Evolutionary conservation across 176 grass and related monocot species (phyloP).

Genomic region (Aegilops sharonensis): DNA sequence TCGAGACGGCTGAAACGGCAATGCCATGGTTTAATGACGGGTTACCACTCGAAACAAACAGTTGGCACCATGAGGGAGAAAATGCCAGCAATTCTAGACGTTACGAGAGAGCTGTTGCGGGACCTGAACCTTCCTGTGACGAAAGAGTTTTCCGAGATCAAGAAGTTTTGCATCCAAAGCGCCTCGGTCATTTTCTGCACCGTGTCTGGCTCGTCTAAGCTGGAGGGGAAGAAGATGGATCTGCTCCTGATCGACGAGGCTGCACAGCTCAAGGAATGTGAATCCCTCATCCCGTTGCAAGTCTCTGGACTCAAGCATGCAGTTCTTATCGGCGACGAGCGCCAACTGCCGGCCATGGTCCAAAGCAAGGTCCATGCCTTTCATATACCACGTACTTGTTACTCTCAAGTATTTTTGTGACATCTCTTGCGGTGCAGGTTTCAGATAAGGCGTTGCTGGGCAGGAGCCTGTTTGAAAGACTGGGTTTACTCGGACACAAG

Average conservation of each 20-base stretch:
- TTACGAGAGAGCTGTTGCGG: background rate
- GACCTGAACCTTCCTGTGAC: slow-evolving; percentile 35
- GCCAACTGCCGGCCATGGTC: slow-evolving; percentile 60
- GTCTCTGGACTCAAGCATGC: slow-evolving; percentile 37
- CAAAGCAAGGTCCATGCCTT: slow-evolving; percentile 56
- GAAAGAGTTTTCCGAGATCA: background rate
- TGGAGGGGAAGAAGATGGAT: slow-evolving; percentile 26
- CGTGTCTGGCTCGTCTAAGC: slow-evolving; percentile 49
- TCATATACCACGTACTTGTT: background rate
- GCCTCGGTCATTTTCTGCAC: slow-evolving; percentile 58
- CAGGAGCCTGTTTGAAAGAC: slow-evolving; percentile 62
- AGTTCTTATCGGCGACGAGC: slow-evolving; percentile 67
- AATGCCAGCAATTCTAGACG: slow-evolving; percentile 2
- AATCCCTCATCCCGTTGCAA: slow-evolving; percentile 64
- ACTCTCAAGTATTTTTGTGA: background rate
- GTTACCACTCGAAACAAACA: background rate
- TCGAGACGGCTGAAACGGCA: no score
- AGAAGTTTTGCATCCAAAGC: slow-evolving; percentile 29
- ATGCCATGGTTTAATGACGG: no score
- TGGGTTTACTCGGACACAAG: slow-evolving; percentile 50
- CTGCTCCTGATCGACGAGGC: slow-evolving; percentile 76
- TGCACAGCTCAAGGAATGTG: slow-evolving; percentile 68
- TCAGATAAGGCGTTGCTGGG: slow-evolving; percentile 46
- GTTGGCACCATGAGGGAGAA: background rate
- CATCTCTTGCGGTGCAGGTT: slow-evolving; percentile 45